Evolutionary conservation across 2,329 filamentous ascomycete genomes (phyloP).

Genomic region (Fusarium sp.): DNA sequence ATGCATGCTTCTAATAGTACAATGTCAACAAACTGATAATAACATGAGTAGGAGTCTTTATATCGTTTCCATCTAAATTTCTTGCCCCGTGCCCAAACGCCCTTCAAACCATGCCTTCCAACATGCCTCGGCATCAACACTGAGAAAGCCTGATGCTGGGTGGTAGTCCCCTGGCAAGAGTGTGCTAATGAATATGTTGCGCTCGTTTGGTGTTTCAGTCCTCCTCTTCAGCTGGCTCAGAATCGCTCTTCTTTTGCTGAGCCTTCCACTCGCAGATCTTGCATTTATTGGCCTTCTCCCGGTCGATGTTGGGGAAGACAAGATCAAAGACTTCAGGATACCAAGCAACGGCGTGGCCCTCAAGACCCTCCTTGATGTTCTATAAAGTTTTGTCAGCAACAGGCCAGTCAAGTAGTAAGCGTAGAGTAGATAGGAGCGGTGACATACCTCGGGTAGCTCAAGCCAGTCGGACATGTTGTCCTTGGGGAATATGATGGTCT

Average conservation of each 20-base stretch:
- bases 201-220: conserved; percentile 43
- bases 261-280: conserved; percentile 68
- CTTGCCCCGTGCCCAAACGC: conserved; percentile 45
- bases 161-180: conserved; percentile 7
- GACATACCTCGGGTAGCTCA: conserved; percentile 90
- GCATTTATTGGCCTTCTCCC: conserved; percentile 78
- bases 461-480: conserved; percentile 98
- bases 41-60: conserved; percentile 48
- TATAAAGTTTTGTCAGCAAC: conserved; percentile 53
- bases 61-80: conserved; percentile 47
- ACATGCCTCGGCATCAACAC: neutral
- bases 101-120: conserved; percentile 40
- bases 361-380: conserved; percentile 98
- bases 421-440: conserved; percentile 1
- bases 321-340: conserved; percentile 93
- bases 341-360: conserved; percentile 92
- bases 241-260: conserved; percentile 53
- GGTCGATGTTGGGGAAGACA: conserved; percentile 85
- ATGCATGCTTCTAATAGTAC: conserved; percentile 48
- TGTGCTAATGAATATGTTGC: conserved; percentile 9
- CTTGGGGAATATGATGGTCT: conserved; percentile 91
- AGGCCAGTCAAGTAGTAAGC: neutral
- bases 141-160: neutral
- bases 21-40: conserved; percentile 41
- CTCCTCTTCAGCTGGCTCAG: conserved; percentile 52